These are phyloP conservation scores for Nicotiana attenuata DNA, from an alignment of 257 asterid genomes.

Conservation along the genomic window DNA sequence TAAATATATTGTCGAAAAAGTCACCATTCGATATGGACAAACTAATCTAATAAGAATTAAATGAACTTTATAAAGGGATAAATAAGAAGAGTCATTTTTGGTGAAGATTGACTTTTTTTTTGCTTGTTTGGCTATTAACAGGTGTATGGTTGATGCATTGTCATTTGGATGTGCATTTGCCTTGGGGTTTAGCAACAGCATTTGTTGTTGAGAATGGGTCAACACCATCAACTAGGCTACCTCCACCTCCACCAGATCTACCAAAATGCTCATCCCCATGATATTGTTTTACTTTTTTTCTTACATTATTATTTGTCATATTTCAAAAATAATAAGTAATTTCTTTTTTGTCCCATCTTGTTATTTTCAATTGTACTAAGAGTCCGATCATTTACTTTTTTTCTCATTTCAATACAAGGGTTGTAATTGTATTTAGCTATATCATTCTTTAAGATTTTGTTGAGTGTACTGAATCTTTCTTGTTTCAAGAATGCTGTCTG, in stretches of 20 bases:
- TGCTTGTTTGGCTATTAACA: not conserved
- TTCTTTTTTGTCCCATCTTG: not conserved
- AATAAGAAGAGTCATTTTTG: not conserved
- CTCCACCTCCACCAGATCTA: conserved; percentile 11
- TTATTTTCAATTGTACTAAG: not conserved
- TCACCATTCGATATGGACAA: conserved; percentile 12
- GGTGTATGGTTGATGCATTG: conserved; percentile 15
- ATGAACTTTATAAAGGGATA: not conserved
- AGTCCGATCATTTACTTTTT: not conserved
- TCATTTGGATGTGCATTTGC: conserved; percentile 12
- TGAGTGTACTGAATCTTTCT: not conserved
- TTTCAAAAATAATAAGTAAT: not conserved
- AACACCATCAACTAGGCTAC: conserved; percentile 8
- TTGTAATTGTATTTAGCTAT: not conserved
- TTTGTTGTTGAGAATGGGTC: conserved; percentile 8
- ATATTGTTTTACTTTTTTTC: not conserved
- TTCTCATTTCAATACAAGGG: not conserved
- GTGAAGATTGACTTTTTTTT: not conserved
- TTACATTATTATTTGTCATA: not conserved
- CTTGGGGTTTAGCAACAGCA: conserved; percentile 12
- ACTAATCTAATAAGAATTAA: not conserved
- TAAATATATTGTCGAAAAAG: conserved; percentile 23
- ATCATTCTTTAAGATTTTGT: not conserved
- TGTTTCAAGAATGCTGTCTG: not conserved
- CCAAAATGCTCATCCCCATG: not conserved